Evolutionary conservation across 2,329 filamentous ascomycete genomes (phyloP).

Genomic region (Emergomyces orientalis): DNA sequence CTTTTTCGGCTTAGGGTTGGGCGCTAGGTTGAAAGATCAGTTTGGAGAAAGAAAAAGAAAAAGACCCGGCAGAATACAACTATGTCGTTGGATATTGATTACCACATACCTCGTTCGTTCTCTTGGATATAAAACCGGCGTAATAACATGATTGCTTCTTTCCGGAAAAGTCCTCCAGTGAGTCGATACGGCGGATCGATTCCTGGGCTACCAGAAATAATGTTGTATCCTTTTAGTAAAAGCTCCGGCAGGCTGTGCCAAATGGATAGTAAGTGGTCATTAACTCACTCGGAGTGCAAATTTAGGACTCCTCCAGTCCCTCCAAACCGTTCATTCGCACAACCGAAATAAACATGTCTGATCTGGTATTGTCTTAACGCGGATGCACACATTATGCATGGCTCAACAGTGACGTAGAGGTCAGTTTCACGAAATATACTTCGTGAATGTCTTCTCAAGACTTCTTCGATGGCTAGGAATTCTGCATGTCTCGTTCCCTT

Average conservation of each 20-base stretch:
- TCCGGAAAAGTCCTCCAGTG: conserved; percentile 76
- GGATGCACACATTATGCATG: conserved; percentile 97
- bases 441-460: conserved; percentile 55
- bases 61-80: neutral
- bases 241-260: conserved; percentile 2
- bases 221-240: conserved; percentile 7
- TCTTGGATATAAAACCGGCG: conserved; percentile 96
- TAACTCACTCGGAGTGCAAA: conserved; percentile 59
- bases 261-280: neutral
- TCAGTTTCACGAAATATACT: conserved; percentile 62
- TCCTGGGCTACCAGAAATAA: conserved; percentile 45
- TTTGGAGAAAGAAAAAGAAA: neutral
- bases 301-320: conserved; percentile 89
- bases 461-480: conserved; percentile 70
- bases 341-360: conserved; percentile 86
- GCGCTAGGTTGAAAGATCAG: conserved; percentile 37
- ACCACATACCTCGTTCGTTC: conserved; percentile 69
- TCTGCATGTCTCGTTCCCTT: conserved; percentile 90
- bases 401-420: conserved; percentile 95
- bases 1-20: conserved; percentile 56
- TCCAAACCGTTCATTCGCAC: conserved; percentile 92
- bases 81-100: neutral
- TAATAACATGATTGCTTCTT: conserved; percentile 87
- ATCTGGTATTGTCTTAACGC: conserved; percentile 81
- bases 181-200: conserved; percentile 73